Percentiles rank a stretch among this genome's conserved stretches.
phyloP scores from a whole-genome alignment of 2,329 filamentous ascomycete species.

The Venturia nashicola region DNA sequence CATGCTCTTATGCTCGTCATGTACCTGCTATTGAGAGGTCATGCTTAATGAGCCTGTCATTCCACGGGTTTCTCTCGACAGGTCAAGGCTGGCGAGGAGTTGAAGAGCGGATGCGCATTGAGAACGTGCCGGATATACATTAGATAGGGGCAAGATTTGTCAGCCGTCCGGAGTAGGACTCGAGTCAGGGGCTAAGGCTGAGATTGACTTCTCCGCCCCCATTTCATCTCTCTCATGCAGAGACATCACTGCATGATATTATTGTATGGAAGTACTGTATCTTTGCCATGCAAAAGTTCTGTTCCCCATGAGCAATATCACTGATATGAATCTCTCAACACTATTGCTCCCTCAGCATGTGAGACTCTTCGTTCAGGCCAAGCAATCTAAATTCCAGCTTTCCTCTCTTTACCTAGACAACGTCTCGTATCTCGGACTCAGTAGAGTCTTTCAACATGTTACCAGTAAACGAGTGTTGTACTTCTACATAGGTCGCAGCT shows the following conservation, averaged over 20 bases:
- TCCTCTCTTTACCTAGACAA: too few relatives aligned
- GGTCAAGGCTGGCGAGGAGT: background rate
- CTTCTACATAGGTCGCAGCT: background rate
- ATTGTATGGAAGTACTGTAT: too few relatives aligned
- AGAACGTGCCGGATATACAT: background rate
- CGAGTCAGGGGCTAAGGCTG: background rate
- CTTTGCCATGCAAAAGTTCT: background rate
- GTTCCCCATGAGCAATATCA: background rate
- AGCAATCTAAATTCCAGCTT: too few relatives aligned
- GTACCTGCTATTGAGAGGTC: background rate
- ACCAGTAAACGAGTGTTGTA: background rate
- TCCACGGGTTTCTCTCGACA: background rate
- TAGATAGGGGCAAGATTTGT: background rate
- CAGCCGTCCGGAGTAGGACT: background rate
- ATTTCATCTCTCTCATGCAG: too few relatives aligned
- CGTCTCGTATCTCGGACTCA: background rate
- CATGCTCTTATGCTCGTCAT: background rate
- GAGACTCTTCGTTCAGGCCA: too few relatives aligned
- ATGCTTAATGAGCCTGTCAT: background rate
- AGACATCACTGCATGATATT: too few relatives aligned
- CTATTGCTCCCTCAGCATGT: too few relatives aligned
- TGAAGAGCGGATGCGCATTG: background rate
- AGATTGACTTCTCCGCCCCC: background rate
- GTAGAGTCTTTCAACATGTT: background rate
- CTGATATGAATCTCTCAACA: too few relatives aligned